phyloP scores from a whole-genome alignment of 164 flowering plant species.

The Magnolia kwangsiensis region DNA sequence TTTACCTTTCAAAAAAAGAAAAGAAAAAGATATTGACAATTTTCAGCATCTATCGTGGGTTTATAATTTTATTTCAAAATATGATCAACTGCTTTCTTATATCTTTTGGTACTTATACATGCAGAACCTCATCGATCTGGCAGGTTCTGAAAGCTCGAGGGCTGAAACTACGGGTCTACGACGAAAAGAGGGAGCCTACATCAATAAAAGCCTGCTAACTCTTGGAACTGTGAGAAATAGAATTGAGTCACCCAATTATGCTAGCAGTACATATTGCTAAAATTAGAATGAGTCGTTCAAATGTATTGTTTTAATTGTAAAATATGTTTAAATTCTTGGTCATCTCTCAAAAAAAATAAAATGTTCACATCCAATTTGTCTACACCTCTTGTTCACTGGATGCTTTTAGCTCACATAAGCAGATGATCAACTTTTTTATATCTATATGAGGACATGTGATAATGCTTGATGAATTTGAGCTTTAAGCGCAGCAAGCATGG shows the following conservation, averaged over 20 bases:
- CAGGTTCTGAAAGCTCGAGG: slow-evolving; percentile 99
- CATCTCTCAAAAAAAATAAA: too few species aligned
- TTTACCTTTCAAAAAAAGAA: neutral
- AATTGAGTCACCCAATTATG: neutral
- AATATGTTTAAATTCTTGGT: too few species aligned
- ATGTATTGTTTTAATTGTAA: too few species aligned
- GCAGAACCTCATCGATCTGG: slow-evolving; percentile 99
- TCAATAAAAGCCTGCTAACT: slow-evolving; percentile 91
- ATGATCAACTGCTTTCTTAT: slow-evolving; percentile 24
- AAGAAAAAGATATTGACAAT: neutral
- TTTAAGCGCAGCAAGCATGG: neutral
- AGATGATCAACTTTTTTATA: neutral
- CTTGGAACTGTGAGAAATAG: slow-evolving; percentile 91
- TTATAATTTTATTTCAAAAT: neutral
- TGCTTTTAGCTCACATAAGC: neutral
- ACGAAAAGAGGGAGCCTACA: slow-evolving; percentile 94
- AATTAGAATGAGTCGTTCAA: neutral
- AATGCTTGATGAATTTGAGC: neutral
- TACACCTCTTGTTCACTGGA: neutral
- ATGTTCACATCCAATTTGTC: neutral
- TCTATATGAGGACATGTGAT: too few species aligned
- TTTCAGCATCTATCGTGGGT: neutral
- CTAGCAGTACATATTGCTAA: neutral
- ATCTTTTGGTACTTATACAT: slow-evolving; percentile 36
- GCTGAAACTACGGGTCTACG: slow-evolving; percentile 94